Evolutionary conservation across 139 green algal species (phyloP).

Genomic region (Micromonas commoda): DNA sequence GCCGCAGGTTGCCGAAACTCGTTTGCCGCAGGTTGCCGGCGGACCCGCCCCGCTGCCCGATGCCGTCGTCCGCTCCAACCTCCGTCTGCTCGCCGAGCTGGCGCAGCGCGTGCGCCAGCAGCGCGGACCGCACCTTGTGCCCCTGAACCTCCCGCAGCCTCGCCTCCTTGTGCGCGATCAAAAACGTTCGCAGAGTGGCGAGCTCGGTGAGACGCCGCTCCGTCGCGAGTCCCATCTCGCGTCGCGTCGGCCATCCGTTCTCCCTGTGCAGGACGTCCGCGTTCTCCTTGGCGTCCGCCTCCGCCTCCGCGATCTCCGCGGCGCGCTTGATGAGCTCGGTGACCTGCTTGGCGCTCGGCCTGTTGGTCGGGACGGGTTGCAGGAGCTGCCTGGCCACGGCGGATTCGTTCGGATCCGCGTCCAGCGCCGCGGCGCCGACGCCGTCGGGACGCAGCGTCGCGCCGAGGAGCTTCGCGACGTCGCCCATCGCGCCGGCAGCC

Average conservation of each 20-base stretch:
- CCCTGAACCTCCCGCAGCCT: neutral
- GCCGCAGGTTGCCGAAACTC: neutral
- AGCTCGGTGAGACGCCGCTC: neutral
- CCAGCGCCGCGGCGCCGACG: neutral
- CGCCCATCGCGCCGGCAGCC: neutral
- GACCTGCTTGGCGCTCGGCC: conserved; percentile 33
- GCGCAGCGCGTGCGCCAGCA: neutral
- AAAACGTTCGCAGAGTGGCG: neutral
- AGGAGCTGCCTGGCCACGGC: conserved; percentile 32
- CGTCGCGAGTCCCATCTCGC: neutral
- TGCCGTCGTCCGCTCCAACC: no score
- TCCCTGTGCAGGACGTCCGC: no score
- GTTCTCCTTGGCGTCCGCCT: conserved; percentile 18
- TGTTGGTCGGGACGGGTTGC: conserved; percentile 43
- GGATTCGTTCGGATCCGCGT: neutral
- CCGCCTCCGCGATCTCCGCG: conserved; percentile 35
- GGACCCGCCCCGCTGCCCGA: no score
- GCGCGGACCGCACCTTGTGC: conserved; percentile 5
- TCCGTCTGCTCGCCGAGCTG: neutral
- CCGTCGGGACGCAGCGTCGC: neutral
- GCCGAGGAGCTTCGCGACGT: neutral
- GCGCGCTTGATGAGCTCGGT: conserved; percentile 22
- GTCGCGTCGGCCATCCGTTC: neutral
- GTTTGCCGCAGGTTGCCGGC: no score
- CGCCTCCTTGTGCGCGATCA: neutral